Evolutionary conservation across 768 basidiomycete species (phyloP).

Genomic region (Lactarius indigo): DNA sequence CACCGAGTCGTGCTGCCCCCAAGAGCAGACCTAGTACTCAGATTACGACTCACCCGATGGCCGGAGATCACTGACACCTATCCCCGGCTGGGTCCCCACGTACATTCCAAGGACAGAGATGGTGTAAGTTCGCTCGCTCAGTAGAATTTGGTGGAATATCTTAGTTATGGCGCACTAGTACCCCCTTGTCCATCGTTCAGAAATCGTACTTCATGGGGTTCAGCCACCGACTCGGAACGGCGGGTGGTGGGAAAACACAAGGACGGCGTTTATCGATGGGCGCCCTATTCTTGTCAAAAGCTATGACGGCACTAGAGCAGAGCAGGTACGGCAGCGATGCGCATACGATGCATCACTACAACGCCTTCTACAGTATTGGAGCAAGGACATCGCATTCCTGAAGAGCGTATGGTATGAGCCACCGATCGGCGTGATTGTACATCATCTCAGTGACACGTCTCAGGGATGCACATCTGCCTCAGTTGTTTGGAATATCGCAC

Average conservation of each 20-base stretch:
- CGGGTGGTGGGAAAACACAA: conserved; percentile 8
- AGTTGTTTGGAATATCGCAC: conserved; percentile 10
- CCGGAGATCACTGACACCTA: background rate
- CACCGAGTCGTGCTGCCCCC: background rate
- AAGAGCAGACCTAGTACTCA: conserved; percentile 3
- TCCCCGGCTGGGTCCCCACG: background rate
- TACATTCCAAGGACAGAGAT: conserved; percentile 5
- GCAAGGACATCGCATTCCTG: conserved; percentile 9
- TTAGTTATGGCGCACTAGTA: background rate
- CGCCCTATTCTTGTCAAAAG: conserved; percentile 9
- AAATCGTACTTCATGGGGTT: conserved; percentile 1
- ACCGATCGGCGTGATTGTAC: background rate
- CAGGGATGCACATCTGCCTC: conserved; percentile 16
- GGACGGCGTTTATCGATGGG: conserved; percentile 6
- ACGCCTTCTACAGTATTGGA: background rate
- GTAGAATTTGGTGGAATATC: background rate
- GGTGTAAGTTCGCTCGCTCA: conserved; percentile 1
- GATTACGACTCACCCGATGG: conserved; percentile 1
- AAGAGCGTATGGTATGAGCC: conserved; percentile 10
- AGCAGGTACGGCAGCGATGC: conserved; percentile 1
- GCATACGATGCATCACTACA: background rate
- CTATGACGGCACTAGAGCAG: conserved; percentile 6
- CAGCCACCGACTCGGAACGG: background rate
- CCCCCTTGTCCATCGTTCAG: conserved; percentile 12
- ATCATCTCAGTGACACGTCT: background rate